phyloP scores from a whole-genome alignment of 805 yeast species.

The Ogataea corticis region DNA sequence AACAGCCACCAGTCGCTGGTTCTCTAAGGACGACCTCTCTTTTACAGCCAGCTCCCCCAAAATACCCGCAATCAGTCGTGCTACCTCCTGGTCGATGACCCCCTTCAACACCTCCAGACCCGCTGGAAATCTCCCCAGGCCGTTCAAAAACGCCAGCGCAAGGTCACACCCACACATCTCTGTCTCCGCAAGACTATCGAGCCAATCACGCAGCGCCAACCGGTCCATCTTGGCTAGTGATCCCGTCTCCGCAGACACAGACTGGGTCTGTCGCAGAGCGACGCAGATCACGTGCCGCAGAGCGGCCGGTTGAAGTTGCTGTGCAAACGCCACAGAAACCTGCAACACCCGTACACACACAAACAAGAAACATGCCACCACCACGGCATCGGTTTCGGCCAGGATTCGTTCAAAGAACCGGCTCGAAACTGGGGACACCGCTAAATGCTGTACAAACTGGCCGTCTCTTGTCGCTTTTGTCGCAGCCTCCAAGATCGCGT shows the following conservation, averaged over 20 bases:
- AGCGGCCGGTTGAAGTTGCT: not conserved
- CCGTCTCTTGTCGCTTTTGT: constrained; percentile 22
- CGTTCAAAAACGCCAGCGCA: constrained; percentile 7
- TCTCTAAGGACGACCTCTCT: not conserved
- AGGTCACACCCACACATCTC: constrained; percentile 8
- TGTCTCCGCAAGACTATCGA: constrained; percentile 3
- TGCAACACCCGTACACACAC: constrained; percentile 4
- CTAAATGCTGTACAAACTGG: constrained; percentile 20
- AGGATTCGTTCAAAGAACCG: constrained; percentile 5
- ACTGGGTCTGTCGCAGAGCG: not conserved
- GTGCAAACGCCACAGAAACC: not conserved
- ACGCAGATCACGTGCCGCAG: not conserved
- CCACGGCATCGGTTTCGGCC: constrained; percentile 7
- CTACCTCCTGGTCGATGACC: constrained; percentile 3
- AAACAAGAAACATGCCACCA: constrained; percentile 8
- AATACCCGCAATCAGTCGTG: not conserved
- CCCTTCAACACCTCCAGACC: not conserved
- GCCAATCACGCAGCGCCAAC: constrained; percentile 20
- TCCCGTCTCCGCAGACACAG: not conserved
- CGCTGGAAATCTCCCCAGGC: not conserved
- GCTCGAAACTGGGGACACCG: constrained; percentile 15
- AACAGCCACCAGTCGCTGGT: not conserved
- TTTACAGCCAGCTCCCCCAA: not conserved
- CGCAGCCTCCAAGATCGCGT: constrained; percentile 29
- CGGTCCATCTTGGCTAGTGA: constrained; percentile 12